These are phyloP conservation scores for Cymbopogon flexuosus DNA, from an alignment of 202 grass and related monocot species.

Conservation along the genomic window DNA sequence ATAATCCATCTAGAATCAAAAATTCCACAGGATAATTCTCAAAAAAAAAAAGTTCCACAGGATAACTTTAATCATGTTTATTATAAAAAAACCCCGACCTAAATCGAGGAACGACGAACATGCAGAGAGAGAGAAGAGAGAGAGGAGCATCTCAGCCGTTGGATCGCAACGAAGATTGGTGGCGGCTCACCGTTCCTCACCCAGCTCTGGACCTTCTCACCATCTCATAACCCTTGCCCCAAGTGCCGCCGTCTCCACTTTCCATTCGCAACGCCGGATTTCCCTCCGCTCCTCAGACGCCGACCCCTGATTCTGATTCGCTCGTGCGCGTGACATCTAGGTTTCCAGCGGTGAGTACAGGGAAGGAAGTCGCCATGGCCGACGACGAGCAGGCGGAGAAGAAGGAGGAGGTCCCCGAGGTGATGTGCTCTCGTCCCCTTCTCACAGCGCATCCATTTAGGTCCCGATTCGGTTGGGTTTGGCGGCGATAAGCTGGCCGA, in stretches of 20 bases:
- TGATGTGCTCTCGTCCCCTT: neutral
- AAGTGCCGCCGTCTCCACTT: neutral
- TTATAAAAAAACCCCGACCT: too few species aligned
- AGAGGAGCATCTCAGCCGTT: neutral
- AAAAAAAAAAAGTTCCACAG: too few species aligned
- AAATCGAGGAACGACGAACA: neutral
- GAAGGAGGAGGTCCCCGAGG: slow-evolving; percentile 56
- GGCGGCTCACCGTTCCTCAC: neutral
- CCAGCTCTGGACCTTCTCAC: neutral
- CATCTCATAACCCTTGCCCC: neutral
- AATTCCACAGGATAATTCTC: too few species aligned
- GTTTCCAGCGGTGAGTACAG: slow-evolving; percentile 16
- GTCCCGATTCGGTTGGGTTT: neutral
- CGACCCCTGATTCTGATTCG: neutral
- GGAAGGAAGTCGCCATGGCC: slow-evolving; percentile 36
- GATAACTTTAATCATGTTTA: too few species aligned
- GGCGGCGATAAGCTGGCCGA: neutral
- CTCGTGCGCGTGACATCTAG: slow-evolving; percentile 6
- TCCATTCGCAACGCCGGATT: neutral
- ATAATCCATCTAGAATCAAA: too few species aligned
- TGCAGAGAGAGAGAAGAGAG: neutral
- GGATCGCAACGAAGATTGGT: neutral
- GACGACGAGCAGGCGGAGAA: slow-evolving; percentile 50
- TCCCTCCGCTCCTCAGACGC: neutral
- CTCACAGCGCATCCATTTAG: neutral